Evolutionary conservation across 1,284 basidiomycete species (phyloP), one percentile per base, ranked within the genome.

Genomic region (Papiliotrema flavescens): DNA sequence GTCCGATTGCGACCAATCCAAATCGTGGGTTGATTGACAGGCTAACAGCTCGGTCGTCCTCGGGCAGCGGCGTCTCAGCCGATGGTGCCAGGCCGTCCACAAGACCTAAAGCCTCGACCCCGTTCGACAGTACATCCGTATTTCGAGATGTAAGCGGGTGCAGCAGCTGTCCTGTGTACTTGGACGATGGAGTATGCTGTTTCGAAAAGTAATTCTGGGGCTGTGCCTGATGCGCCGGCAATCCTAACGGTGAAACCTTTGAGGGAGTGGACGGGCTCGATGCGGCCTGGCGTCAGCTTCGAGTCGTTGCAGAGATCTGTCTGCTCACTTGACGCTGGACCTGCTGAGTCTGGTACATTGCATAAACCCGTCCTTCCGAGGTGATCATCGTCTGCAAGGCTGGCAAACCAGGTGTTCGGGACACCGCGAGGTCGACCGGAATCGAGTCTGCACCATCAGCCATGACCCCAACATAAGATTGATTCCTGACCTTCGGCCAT

Each of bases 1-100:
- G 87, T 2, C 94, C 94, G 20, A 94, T 80, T 1, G 91, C 90
- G 43, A 92, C 80, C 47, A 95, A 73, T 28, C 90, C 93, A 67
- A 97, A 92, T 62, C 85, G 86, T 19, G 81, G 80, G 67, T 97
- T 98, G 61, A 94, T 80, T 1, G 87, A 84, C 17, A 89, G 79
- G 5, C 43, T 59, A 4, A 63, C 64, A 14, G 86, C 89, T 66
- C 86, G 85, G 45, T 73, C 68, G 6, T 32, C 28, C 28, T 32
- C 28, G 6, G 79, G 77, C 44, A 84, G 81, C 28, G 28, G 5
- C 11, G 28, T 11, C 5, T 5, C 28, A 6, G 28, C 11, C 28
- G 39, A 7, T 15, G 5, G 17, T 5, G 66, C 85, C 85, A 20
- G 83, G 84, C 14, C 85, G 84, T 57, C 84, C 80, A 86, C 48